A percentile compares a stretch with the other conserved stretches of the same genome.
Evolutionary conservation across 768 basidiomycete genomes (phyloP).

Genomic region (Dendrothele bispora): DNA sequence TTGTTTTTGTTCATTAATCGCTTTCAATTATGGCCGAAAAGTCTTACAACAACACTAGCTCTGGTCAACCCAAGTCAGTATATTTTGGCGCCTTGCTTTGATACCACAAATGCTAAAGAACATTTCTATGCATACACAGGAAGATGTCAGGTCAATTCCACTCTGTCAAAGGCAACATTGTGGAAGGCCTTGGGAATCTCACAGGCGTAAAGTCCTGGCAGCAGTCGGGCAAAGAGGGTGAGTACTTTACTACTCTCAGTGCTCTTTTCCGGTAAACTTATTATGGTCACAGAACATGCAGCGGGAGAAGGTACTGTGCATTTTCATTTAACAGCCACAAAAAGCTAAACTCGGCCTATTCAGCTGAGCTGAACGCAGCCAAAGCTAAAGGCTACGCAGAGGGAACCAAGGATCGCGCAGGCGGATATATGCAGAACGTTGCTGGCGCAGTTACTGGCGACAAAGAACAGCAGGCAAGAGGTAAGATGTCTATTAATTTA

Average conservation of each 20-base stretch:
- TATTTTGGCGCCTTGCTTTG: neutral
- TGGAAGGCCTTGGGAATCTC: constrained; percentile 23
- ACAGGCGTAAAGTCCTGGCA: constrained; percentile 33
- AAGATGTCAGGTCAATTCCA: constrained; percentile 2
- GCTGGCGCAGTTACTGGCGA: constrained; percentile 58
- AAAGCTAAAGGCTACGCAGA: constrained; percentile 35
- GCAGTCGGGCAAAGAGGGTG: constrained; percentile 30
- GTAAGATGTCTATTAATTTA: too few relatives aligned
- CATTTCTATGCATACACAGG: neutral
- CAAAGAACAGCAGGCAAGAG: constrained; percentile 44
- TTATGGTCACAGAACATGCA: constrained; percentile 37
- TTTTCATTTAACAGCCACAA: too few relatives aligned
- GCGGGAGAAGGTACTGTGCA: too few relatives aligned
- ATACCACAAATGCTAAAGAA: neutral
- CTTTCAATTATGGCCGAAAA: too few relatives aligned
- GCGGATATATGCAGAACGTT: constrained; percentile 53
- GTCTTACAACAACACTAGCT: neutral
- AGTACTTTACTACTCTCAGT: too few relatives aligned
- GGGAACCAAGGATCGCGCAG: constrained; percentile 30
- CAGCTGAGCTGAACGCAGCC: constrained; percentile 29
- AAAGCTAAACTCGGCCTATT: too few relatives aligned
- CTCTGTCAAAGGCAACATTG: constrained; percentile 4
- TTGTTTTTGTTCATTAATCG: too few relatives aligned
- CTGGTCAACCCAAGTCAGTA: neutral
- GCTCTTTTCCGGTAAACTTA: too few relatives aligned